Evolutionary conservation across 1,284 basidiomycete genomes (phyloP), one percentile per base, ranked within the genome.

Genomic region (Afroboletus lepidellus): DNA sequence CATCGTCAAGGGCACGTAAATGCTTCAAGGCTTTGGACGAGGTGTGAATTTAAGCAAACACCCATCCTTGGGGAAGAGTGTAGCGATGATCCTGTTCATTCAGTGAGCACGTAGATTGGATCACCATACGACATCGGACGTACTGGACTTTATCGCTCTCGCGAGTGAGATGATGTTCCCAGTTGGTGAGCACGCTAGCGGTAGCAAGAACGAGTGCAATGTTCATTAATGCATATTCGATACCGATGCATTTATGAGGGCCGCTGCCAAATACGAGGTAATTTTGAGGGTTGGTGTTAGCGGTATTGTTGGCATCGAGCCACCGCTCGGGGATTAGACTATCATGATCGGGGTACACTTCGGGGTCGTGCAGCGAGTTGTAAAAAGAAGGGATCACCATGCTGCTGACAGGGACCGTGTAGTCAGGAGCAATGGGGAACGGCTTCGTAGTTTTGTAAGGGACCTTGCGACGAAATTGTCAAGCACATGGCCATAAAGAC

Each of bases 341-440:
- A 36, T 95, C 91, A 4, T 96, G 94, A 50, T 94, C 81, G 32
- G 93, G 91, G 77, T 91, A 99, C 50, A 94, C 84, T 41, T 78
- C 77, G 18, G 90, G 82, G 71, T 99, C 96, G 71, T 98, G 95
- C 42, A 98, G 77, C 11, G 94, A 93, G 67, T 89, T 90, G 75
- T 90, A 99, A 75, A 98, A 92, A n/a, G 92, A 92, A 2, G 96
- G 96, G 61, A 99, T 98, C 64, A 98, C 82, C 92, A 99, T 98
- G 67, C 88, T 88, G 60, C 85, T 85, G 52, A 83, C 84, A 36
- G 97, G 96, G 0, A 94, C 95, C 16, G 90, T 96, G 78, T 99
- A 99, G 65, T 90, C 83, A 20, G 84, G 75, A 46, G 86, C 78
- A 73, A 99, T 94, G 30, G 94, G 93, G 87, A 99, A 98, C 0